These are phyloP conservation scores for Geotrichum siamense DNA, from an alignment of 1,139 yeast genomes.

Conservation along the genomic window DNA sequence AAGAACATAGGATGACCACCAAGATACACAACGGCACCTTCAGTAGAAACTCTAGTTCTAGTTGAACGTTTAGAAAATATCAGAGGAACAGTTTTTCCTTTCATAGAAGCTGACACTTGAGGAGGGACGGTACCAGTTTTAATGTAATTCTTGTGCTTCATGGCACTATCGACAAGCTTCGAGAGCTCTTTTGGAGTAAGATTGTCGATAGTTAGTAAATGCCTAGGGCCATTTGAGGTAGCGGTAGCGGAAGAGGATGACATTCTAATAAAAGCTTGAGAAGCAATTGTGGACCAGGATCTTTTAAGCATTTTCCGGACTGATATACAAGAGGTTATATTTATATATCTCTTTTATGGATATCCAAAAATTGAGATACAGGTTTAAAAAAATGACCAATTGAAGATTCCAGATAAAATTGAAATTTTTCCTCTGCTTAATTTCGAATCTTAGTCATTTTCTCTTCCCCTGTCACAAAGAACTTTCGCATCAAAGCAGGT, in stretches of 20 bases:
- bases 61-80: conserved; percentile 88
- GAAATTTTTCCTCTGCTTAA: too few species aligned
- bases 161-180: conserved; percentile 46
- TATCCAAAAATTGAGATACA: too few species aligned
- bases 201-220: conserved; percentile 72
- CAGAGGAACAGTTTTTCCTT: conserved; percentile 77
- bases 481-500: too few species aligned
- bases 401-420: too few species aligned
- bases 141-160: conserved; percentile 29
- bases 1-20: conserved; percentile 97
- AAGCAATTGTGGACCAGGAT: neutral
- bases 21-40: conserved; percentile 87
- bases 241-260: conserved; percentile 3
- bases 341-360: too few species aligned
- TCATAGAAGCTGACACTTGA: conserved; percentile 32
- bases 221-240: conserved; percentile 43
- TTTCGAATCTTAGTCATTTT: too few species aligned
- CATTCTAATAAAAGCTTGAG: conserved; percentile 4
- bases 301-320: neutral
- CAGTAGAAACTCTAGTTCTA: conserved; percentile 87
- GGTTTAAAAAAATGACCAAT: too few species aligned
- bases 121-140: conserved; percentile 26
- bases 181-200: conserved; percentile 61
- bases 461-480: too few species aligned
- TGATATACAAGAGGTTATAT: too few species aligned